A percentile compares a stretch with the other conserved stretches of the same genome.
Conservation (phyloP, 192 early-diverging fungal species). For the Funneliformis mosseae region DNA sequence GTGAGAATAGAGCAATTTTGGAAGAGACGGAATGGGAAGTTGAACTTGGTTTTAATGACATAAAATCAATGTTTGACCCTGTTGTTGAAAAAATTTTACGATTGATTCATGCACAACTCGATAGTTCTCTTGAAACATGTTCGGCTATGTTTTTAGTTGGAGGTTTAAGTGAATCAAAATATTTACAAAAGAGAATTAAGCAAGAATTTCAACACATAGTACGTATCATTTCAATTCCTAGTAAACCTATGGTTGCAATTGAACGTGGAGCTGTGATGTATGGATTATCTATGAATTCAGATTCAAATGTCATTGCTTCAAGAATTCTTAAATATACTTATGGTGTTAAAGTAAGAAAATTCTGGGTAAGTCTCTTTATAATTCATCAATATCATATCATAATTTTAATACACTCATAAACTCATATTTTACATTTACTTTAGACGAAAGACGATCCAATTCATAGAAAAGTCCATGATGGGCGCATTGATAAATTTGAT, state of each 20-base stretch:
- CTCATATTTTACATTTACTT: background rate
- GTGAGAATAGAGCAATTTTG: constrained; percentile 30
- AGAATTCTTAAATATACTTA: background rate
- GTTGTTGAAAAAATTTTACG: constrained; percentile 38
- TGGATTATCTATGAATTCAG: background rate
- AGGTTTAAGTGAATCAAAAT: constrained; percentile 41
- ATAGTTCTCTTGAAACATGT: constrained; percentile 28
- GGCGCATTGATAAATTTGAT: background rate
- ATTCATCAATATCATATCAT: background rate
- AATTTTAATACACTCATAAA: too few species aligned
- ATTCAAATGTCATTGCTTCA: background rate
- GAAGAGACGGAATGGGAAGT: constrained; percentile 47
- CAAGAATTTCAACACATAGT: constrained; percentile 40
- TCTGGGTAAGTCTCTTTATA: background rate
- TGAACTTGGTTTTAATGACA: constrained; percentile 45
- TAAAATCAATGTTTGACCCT: constrained; percentile 41
- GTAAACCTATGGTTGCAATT: constrained; percentile 34
- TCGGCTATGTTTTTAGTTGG: constrained; percentile 44
- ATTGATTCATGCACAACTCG: constrained; percentile 41
- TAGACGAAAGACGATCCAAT: background rate
- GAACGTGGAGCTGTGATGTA: background rate
- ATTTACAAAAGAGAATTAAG: constrained; percentile 40
- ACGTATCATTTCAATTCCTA: constrained; percentile 34
- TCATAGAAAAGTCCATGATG: background rate
- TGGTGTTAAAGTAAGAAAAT: background rate